Conservation (phyloP, 2,329 filamentous ascomycete genomes). For the Sporothrix pallida region DNA sequence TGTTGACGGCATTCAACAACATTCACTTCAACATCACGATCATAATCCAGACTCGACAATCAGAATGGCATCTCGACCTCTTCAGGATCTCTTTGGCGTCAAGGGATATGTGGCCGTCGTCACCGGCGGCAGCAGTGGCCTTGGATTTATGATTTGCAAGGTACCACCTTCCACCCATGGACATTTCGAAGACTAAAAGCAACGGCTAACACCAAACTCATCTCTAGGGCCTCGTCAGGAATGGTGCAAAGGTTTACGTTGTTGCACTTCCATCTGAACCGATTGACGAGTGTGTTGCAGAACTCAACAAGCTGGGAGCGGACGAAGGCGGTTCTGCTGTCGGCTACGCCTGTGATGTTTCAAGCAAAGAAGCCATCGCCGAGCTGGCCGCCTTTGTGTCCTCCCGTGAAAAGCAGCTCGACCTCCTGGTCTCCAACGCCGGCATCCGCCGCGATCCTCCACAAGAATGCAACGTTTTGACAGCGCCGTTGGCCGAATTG, state of each 20-base stretch:
- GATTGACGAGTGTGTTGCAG: constrained; percentile 62
- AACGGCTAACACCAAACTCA: constrained; percentile 39
- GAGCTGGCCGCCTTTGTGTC: constrained; percentile 63
- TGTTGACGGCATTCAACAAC: background rate
- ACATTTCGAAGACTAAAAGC: background rate
- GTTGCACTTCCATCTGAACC: constrained; percentile 69
- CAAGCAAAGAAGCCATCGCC: constrained; percentile 64
- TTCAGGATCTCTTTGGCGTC: constrained; percentile 36
- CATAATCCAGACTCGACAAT: background rate
- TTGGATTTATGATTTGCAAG: constrained; percentile 44
- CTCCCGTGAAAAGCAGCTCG: constrained; percentile 59
- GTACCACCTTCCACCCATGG: background rate
- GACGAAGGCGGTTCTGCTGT: constrained; percentile 40
- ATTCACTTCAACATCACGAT: background rate
- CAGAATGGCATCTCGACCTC: constrained; percentile 29
- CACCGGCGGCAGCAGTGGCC: constrained; percentile 44
- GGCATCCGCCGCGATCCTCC: constrained; percentile 36
- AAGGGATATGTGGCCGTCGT: constrained; percentile 46
- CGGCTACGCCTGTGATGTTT: constrained; percentile 61
- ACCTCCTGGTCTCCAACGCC: constrained; percentile 39
- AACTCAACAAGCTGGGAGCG: constrained; percentile 63
- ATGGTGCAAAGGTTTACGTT: constrained; percentile 74
- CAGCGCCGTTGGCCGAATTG: constrained; percentile 33
- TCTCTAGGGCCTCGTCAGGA: constrained; percentile 54
- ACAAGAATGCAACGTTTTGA: constrained; percentile 32